Evolutionary conservation across 73 alveolate species (phyloP).

Genomic region (Paraurostyla sp.): DNA sequence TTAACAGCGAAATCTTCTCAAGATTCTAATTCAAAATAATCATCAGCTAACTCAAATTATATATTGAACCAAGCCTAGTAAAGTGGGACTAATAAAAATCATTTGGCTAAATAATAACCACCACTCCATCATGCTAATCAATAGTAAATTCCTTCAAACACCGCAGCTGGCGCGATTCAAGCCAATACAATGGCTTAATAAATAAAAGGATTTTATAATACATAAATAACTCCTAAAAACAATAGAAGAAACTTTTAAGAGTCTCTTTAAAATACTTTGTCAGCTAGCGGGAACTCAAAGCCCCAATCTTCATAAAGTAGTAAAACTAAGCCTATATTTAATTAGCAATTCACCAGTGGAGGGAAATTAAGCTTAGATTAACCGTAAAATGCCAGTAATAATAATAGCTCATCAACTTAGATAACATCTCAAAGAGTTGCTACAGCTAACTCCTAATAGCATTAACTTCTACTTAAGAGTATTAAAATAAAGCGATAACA

Average conservation of each 20-base stretch:
- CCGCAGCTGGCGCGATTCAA: not conserved
- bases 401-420: not conserved
- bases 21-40: slow-evolving; percentile 23
- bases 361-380: no score
- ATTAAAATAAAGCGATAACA: not conserved
- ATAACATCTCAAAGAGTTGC: not conserved
- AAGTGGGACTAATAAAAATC: slow-evolving; percentile 19
- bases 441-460: not conserved
- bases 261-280: not conserved
- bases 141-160: not conserved
- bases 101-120: not conserved
- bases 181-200: not conserved
- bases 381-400: not conserved
- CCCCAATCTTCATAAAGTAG: not conserved
- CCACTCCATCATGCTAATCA: not conserved
- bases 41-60: not conserved
- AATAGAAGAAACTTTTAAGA: not conserved
- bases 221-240: not conserved
- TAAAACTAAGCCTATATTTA: slow-evolving; percentile 9
- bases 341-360: not conserved
- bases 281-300: not conserved
- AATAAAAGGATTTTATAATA: not conserved
- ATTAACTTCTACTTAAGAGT: not conserved
- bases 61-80: not conserved
- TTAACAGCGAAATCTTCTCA: not conserved